Base-by-base conservation (phyloP, 2,329 filamentous ascomycete genomes). In the Pochonia chlamydosporia region DNA sequence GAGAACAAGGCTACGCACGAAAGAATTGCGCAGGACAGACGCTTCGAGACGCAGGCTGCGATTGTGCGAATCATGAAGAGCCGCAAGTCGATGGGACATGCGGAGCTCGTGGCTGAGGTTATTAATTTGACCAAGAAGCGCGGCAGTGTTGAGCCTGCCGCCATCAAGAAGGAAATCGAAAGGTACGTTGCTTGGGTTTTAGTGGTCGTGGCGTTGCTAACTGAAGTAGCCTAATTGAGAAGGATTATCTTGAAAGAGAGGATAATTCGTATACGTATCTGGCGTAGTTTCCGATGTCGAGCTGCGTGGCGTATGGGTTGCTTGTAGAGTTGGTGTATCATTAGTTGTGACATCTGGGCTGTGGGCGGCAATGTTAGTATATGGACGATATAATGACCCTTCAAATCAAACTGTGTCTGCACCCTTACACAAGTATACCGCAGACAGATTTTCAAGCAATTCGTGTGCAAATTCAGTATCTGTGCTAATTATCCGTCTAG, bases 21-120 rank as follows among this genome's bases (percentile, higher is more conserved):
- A 66, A 81, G 89, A 37, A 89, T 99, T 4, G 85, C 84, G 0
- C 86, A 87, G 44, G 93, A 99, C 62, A 76, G 93, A 43, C 89
- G 96, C 61, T 96, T 95, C 59, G 95, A 99, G 71, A 96, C 91
- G 0, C 93, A 99, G 66, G 93, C 93, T 1, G 92, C 93, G 1
- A 95, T 99, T 61, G 93, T 99, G 52, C 76, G 93, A 16, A 95
- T 99, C 61, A 91, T 99, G 87, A 99, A 99, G 81, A 87, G 84
- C 54, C 78, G 89, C 54, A 96, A 96, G 79, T 79, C 71, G 8
- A 91, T 97, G 68, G 82, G 80, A 4, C 92, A 97, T 63, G 75
- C 81, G n/a, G 87, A 95, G 63, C 71, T 99, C 23, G 87, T 97
- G 18, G 84, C 86, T 3, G 91, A 97, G 71, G 90, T 96, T 16